These are phyloP conservation scores for Epithele typhae DNA, from an alignment of 768 basidiomycete genomes.

Conservation along the genomic window DNA sequence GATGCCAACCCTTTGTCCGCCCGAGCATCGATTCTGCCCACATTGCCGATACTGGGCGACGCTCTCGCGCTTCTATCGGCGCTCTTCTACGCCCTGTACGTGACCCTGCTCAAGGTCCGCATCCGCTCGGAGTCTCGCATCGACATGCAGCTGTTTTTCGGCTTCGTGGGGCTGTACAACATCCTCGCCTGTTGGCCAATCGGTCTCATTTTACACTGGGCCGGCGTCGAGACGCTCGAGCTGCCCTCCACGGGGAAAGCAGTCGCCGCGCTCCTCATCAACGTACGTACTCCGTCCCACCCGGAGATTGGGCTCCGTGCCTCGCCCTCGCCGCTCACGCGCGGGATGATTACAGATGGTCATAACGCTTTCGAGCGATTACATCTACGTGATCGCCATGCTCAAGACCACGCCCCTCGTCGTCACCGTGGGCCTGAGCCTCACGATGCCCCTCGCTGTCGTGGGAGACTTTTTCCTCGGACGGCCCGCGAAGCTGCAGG, in stretches of 20 bases:
- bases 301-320: too few species aligned
- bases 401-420: constrained; percentile 94
- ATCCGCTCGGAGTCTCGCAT: constrained; percentile 78
- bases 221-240: constrained; percentile 71
- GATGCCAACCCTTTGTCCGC: constrained; percentile 9
- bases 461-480: constrained; percentile 71
- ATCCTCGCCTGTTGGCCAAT: constrained; percentile 72
- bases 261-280: constrained; percentile 48
- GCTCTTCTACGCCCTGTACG: constrained; percentile 83
- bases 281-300: constrained; percentile 36
- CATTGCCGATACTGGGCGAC: constrained; percentile 67
- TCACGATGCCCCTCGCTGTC: constrained; percentile 92
- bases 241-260: constrained; percentile 51
- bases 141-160: constrained; percentile 94
- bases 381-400: constrained; percentile 85
- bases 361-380: constrained; percentile 83
- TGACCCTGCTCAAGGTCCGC: constrained; percentile 83
- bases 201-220: constrained; percentile 69
- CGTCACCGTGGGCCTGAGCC: constrained; percentile 86
- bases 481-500: constrained; percentile 51
- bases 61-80: constrained; percentile 82
- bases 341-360: constrained; percentile 52
- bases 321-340: not conserved
- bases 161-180: constrained; percentile 89
- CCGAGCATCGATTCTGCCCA: constrained; percentile 15